Evolutionary conservation across 306 rosid species (phyloP).

Genomic region (Betula pendula): DNA sequence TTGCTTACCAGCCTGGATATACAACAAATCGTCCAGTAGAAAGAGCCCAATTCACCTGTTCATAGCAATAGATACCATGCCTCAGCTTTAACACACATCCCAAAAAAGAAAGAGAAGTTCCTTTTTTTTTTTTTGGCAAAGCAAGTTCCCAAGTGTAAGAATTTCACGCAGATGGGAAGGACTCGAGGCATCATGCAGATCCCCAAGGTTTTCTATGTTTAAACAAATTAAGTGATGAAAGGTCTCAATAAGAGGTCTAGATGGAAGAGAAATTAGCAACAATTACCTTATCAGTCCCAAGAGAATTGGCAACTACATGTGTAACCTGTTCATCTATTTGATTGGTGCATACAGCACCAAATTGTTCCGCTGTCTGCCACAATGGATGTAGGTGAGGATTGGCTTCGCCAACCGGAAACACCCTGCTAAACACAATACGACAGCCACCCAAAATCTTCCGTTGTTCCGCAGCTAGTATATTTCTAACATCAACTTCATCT

Average conservation of each 20-base stretch:
- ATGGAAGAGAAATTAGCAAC: constrained; percentile 19
- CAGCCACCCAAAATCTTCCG: constrained; percentile 83
- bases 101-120: background rate
- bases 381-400: constrained; percentile 91
- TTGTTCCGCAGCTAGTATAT: constrained; percentile 84
- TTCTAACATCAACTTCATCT: constrained; percentile 93
- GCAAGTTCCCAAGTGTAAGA: background rate
- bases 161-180: background rate
- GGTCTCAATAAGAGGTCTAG: background rate
- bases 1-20: constrained; percentile 89
- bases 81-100: background rate
- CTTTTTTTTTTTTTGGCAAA: background rate
- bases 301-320: constrained; percentile 89
- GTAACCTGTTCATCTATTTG: constrained; percentile 92
- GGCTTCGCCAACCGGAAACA: constrained; percentile 82
- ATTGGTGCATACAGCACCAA: constrained; percentile 88
- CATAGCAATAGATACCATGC: constrained; percentile 30
- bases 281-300: constrained; percentile 95
- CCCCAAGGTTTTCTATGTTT: constrained; percentile 5
- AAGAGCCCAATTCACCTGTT: constrained; percentile 95
- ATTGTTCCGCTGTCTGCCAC: constrained; percentile 98
- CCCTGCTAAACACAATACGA: constrained; percentile 91
- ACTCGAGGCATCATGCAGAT: background rate
- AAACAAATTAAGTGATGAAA: background rate
- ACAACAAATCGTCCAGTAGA: constrained; percentile 76